Evolutionary conservation across 306 rosid genomes (phyloP), one percentile per base, ranked within the genome.

Genomic region (Trifolium subterraneum): DNA sequence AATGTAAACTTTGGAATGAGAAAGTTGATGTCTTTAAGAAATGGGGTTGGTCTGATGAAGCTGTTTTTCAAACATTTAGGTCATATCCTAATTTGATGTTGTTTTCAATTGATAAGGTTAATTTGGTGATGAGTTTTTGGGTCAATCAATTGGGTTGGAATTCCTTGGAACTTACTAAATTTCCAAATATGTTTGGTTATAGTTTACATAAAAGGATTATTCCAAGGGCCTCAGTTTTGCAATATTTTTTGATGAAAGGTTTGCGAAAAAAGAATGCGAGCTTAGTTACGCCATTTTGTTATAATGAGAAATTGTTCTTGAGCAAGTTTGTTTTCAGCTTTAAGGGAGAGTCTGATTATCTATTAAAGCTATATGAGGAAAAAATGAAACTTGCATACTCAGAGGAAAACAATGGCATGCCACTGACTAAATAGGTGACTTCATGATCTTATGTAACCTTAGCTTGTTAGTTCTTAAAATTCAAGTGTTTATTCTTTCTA

Each of bases 41-140:
- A 9, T 90, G 89, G 90, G 96, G 96, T 18, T 90, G 73, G 79
- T 63, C 82, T 7, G 88, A 88, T 23, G 82, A 86, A 5, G 86
- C 47, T 45, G 8, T 67, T 83, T 8, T 14, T 7, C 9, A 39
- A 7, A 84, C 83, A 1, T 87, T 86, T 70, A 15, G 39, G 68
- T 77, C 4, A 80, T 45, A 42, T 5, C 93, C 93, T 0, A 6
- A n/a, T 14, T 63, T 74, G 52, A 73, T 91, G 86, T 14, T 36
- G 14, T 0, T 11, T 2, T 91, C 91, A 1, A 44, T 45, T 41
- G 72, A 70, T 10, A 89, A 91, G 71, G 47, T 91, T 14, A 72
- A 62, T 72, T 70, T 67, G 10, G 71, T 68, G 7, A 81, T 85
- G 87, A 76, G 60, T 42, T 68, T 80, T 38, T 74, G 85, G 50